These are phyloP conservation scores for Exophiala calicioides DNA, from an alignment of 2,329 filamentous ascomycete species.

Conservation along the genomic window DNA sequence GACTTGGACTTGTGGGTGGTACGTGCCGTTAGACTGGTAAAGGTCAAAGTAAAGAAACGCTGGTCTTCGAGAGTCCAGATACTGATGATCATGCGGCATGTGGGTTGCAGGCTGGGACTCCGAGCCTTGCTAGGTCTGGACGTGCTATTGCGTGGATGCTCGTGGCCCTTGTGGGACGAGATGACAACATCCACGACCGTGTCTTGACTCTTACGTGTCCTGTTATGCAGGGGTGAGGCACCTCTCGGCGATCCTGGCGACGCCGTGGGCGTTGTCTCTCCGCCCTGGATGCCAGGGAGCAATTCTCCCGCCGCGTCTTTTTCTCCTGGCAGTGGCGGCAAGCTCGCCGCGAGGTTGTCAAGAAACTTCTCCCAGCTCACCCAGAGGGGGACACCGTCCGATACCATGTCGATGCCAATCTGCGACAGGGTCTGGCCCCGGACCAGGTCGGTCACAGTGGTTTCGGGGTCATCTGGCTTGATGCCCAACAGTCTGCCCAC, in stretches of 20 bases:
- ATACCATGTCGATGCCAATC: constrained; percentile 71
- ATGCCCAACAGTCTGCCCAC: constrained; percentile 70
- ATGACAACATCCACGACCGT: constrained; percentile 68
- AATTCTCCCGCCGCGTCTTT: constrained; percentile 1
- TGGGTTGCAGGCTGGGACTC: constrained; percentile 48
- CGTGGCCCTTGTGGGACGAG: constrained; percentile 49
- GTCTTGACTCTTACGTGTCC: constrained; percentile 54
- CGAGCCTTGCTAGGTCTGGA: constrained; percentile 37
- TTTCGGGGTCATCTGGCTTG: constrained; percentile 33
- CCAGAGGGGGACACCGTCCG: constrained; percentile 60
- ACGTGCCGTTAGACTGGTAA: constrained; percentile 58
- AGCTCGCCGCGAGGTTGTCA: constrained; percentile 47
- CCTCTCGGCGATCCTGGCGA: constrained; percentile 15
- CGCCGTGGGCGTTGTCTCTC: constrained; percentile 18
- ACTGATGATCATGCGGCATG: constrained; percentile 74
- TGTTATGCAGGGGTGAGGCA: constrained; percentile 22
- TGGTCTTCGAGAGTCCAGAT: constrained; percentile 70
- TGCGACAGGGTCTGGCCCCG: constrained; percentile 67
- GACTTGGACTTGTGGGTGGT: constrained; percentile 37
- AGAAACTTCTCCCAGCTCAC: constrained; percentile 58
- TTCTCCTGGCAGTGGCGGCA: constrained; percentile 3
- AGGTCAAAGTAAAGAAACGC: constrained; percentile 72
- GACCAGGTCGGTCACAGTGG: constrained; percentile 59
- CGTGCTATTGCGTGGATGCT: constrained; percentile 34
- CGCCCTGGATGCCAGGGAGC: constrained; percentile 12